A percentile compares a stretch with the other conserved stretches of the same genome.
Evolutionary conservation across 306 rosid genomes (phyloP).

Genomic region (Lathyrus aphaca): DNA sequence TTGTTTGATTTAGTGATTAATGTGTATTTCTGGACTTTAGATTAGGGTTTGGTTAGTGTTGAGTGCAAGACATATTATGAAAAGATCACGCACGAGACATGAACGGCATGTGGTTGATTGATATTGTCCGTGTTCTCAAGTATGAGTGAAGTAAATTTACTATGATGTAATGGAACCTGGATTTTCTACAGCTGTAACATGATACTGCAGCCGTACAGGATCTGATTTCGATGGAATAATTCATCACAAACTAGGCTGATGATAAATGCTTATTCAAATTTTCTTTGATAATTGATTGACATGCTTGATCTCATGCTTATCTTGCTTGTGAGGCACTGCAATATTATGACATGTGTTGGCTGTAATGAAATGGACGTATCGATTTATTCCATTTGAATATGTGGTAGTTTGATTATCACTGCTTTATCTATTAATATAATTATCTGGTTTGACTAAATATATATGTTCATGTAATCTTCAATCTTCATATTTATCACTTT

Average conservation of each 20-base stretch:
- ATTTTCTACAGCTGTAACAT: not conserved
- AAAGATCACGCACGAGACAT: not conserved
- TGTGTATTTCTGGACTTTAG: not conserved
- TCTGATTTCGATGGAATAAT: not conserved
- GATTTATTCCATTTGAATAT: slow-evolving; percentile 6
- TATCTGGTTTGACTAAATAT: slow-evolving; percentile 3
- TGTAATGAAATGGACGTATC: not conserved
- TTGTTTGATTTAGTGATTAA: not conserved
- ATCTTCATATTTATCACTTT: slow-evolving; percentile 27
- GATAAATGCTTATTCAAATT: not conserved
- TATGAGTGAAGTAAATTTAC: slow-evolving; percentile 3
- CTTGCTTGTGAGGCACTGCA: not conserved
- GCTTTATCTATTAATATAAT: slow-evolving; percentile 18
- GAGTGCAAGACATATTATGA: not conserved
- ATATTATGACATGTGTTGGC: not conserved
- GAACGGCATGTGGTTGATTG: slow-evolving; percentile 9
- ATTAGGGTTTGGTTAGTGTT: slow-evolving; percentile 24
- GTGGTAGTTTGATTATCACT: not conserved
- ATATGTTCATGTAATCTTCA: slow-evolving; percentile 3
- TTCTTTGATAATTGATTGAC: not conserved
- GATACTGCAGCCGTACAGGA: not conserved
- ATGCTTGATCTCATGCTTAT: not conserved
- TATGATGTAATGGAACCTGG: not conserved
- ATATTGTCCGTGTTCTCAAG: not conserved
- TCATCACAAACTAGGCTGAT: slow-evolving; percentile 1